Percentiles rank a stretch among this genome's conserved stretches.
Evolutionary conservation across 306 rosid genomes (phyloP).

Genomic region (Cucurbita pepo): DNA sequence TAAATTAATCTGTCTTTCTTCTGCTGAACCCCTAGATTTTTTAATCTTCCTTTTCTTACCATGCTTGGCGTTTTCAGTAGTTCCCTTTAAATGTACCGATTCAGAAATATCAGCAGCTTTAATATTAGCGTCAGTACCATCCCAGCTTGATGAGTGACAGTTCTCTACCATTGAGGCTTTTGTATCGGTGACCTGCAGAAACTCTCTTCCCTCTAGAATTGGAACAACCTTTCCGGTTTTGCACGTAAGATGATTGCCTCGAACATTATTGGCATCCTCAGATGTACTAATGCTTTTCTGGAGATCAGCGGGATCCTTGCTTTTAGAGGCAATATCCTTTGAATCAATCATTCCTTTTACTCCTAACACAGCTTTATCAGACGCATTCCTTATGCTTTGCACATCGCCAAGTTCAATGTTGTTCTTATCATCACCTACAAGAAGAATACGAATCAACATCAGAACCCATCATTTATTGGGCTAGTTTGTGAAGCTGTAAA

Average conservation of each 20-base stretch:
- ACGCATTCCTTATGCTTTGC: conserved; percentile 14
- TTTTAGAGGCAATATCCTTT: conserved; percentile 9
- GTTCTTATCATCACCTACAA: conserved; percentile 18
- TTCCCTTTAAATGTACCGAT: conserved; percentile 11
- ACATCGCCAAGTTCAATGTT: conserved; percentile 14
- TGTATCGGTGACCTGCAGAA: conserved; percentile 15
- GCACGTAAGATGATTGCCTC: conserved; percentile 9
- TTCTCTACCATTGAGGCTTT: conserved; percentile 15
- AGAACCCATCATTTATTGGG: neutral
- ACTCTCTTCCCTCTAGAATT: conserved; percentile 24
- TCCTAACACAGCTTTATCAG: conserved; percentile 17
- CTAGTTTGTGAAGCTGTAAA: neutral
- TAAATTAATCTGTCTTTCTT: conserved; percentile 2
- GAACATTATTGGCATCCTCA: conserved; percentile 9
- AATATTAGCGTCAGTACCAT: conserved; percentile 10
- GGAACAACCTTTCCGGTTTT: conserved; percentile 11
- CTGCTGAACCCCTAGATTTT: conserved; percentile 20
- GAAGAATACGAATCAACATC: conserved; percentile 1
- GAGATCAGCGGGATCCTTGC: conserved; percentile 12
- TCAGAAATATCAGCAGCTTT: conserved; percentile 16
- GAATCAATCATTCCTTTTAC: conserved; percentile 4
- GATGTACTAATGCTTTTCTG: conserved; percentile 6
- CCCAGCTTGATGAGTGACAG: conserved; percentile 11
- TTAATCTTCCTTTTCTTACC: conserved; percentile 23
- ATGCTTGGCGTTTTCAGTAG: conserved; percentile 9